phyloP scores from a whole-genome alignment of 2,329 filamentous ascomycete genomes.

The Corynespora cassiicola region DNA sequence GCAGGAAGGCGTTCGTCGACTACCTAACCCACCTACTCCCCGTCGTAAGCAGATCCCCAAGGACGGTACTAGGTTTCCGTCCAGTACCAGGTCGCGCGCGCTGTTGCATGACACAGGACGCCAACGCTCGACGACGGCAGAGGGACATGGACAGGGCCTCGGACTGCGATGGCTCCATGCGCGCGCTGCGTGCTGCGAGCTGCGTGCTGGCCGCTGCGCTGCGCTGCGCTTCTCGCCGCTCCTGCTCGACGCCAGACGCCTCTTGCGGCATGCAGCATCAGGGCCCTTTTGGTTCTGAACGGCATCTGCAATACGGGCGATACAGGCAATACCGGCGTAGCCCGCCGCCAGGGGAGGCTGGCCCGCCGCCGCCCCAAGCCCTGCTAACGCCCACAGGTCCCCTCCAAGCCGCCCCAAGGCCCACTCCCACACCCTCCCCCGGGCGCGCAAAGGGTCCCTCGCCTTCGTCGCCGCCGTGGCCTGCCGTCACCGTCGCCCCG shows the following conservation, averaged over 20 bases:
- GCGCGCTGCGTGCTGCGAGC: no score
- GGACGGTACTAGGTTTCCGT: constrained; percentile 33
- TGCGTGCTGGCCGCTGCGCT: constrained; percentile 4
- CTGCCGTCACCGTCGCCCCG: constrained; percentile 7
- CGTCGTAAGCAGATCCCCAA: constrained; percentile 39
- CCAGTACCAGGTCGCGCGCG: constrained; percentile 32
- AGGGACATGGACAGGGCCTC: constrained; percentile 13
- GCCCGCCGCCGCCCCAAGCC: not conserved
- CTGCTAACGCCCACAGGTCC: constrained; percentile 1
- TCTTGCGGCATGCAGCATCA: constrained; percentile 30
- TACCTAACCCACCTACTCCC: no score
- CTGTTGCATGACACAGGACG: constrained; percentile 38
- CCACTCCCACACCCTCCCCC: constrained; percentile 3
- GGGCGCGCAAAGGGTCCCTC: constrained; percentile 9
- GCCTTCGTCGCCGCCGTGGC: constrained; percentile 1
- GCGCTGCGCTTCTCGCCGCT: constrained; percentile 15
- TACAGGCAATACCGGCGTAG: constrained; percentile 7
- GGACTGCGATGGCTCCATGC: constrained; percentile 15
- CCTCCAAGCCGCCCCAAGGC: not conserved
- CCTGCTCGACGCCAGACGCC: constrained; percentile 9
- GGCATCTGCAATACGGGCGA: constrained; percentile 15
- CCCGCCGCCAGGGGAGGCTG: not conserved
- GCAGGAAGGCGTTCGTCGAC: constrained; percentile 25
- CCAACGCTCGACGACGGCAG: constrained; percentile 21
- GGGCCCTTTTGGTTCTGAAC: constrained; percentile 23